These are phyloP conservation scores for Mucor circinelloides DNA, from an alignment of 371 early-diverging fungal species.

Conservation along the genomic window DNA sequence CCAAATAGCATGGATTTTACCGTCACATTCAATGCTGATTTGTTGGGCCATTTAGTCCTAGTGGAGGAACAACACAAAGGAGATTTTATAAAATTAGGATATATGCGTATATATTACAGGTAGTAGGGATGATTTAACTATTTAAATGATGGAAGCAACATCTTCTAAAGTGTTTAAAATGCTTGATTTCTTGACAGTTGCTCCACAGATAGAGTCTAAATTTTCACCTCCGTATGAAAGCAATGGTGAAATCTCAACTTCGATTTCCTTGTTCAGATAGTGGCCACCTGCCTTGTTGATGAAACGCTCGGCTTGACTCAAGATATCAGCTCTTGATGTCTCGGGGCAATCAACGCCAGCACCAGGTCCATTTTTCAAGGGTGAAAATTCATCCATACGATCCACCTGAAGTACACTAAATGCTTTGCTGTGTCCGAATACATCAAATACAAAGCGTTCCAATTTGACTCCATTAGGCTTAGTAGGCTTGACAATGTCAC, in stretches of 20 bases:
- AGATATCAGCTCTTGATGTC: conserved; percentile 65
- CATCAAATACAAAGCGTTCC: conserved; percentile 81
- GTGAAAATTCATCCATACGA: conserved; percentile 74
- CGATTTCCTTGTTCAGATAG: neutral
- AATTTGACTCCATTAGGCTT: conserved; percentile 64
- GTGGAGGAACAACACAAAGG: neutral
- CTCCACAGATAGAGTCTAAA: neutral
- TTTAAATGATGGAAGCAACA: neutral
- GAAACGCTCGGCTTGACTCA: conserved; percentile 35
- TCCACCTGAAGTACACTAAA: conserved; percentile 70
- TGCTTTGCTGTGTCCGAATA: conserved; percentile 64
- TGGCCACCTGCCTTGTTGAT: conserved; percentile 35
- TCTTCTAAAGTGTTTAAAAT: conserved; percentile 12
- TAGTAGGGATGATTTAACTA: neutral
- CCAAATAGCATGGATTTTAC: neutral
- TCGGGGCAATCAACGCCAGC: conserved; percentile 59
- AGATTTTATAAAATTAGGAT: neutral
- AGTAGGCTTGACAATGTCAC: conserved; percentile 65
- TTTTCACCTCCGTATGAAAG: conserved; percentile 18
- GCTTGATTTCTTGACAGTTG: conserved; percentile 3
- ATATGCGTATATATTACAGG: neutral
- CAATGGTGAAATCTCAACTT: conserved; percentile 13
- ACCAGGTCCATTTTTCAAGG: conserved; percentile 75
- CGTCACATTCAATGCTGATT: conserved; percentile 3
- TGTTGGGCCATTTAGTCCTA: neutral